These are phyloP conservation scores for Mortierella polycephala DNA, from an alignment of 371 early-diverging fungal genomes.

Conservation along the genomic window DNA sequence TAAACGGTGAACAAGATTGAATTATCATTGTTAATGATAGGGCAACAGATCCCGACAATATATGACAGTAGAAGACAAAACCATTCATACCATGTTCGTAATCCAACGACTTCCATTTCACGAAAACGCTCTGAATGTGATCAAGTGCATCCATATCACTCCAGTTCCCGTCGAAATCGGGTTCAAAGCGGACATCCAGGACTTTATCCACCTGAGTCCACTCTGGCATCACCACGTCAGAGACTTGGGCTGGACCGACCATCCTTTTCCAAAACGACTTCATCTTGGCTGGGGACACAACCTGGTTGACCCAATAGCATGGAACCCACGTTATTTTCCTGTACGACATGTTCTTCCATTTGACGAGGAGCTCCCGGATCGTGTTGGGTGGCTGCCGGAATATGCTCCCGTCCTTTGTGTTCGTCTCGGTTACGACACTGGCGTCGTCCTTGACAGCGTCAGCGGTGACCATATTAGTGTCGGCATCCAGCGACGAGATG, in stretches of 20 bases:
- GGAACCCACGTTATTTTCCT: constrained; percentile 70
- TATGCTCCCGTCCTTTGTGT: constrained; percentile 27
- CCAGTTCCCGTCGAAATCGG: constrained; percentile 49
- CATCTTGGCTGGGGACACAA: constrained; percentile 30
- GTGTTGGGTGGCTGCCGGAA: constrained; percentile 41
- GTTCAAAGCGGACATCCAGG: constrained; percentile 55
- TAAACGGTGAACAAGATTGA: background rate
- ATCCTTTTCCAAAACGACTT: constrained; percentile 46
- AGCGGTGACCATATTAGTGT: constrained; percentile 25
- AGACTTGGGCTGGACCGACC: constrained; percentile 13
- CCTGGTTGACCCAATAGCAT: constrained; percentile 56
- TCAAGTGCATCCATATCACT: constrained; percentile 52
- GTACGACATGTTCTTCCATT: constrained; percentile 67
- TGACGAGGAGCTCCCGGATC: constrained; percentile 58
- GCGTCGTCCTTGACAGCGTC: constrained; percentile 14
- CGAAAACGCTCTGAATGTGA: constrained; percentile 55
- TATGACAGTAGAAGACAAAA: background rate
- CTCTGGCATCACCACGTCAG: constrained; percentile 49
- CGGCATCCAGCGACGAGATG: constrained; percentile 8
- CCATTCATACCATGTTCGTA: constrained; percentile 61
- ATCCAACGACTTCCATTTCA: constrained; percentile 57
- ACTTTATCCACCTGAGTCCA: constrained; percentile 63
- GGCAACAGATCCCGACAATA: background rate
- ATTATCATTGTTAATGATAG: too few relatives aligned
- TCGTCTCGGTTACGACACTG: background rate